Evolutionary conservation across 768 basidiomycete species (phyloP), one percentile per base, ranked within the genome.

Genomic region (Mycena maculata): DNA sequence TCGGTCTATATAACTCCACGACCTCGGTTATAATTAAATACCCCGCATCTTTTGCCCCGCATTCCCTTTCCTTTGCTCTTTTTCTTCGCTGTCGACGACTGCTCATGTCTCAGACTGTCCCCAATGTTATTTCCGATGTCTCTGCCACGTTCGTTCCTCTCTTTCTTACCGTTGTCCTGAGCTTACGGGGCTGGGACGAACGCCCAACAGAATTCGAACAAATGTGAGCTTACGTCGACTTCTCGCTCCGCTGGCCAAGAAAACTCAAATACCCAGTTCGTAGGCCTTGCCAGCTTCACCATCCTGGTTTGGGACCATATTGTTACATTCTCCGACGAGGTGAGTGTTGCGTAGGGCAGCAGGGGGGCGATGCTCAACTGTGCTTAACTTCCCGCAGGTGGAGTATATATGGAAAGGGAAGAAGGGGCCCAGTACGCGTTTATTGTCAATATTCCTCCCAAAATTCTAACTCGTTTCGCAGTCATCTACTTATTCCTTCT

Each of bases 271-370:
- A 4, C 42, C 22, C 41, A 80, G 79, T 75, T 63, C 25, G 72
- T 82, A 20, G 80, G 77, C 31, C 71, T 82, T 30, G 75, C 71
- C 2, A 73, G 77, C 65, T 79, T 77, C 72, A 76, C 77, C 23
- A 63, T 78, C 23, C 70, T 81, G 6, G 62, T 81, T 1, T 81
- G 77, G 77, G 80, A 82, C 52, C 80, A 81, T 55, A 56, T 77
- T 23, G 54, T 81, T 28, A 77, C 80, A 1, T 74, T 81, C 27
- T 58, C 59, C 1, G 81, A 81, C 52, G 78, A 80, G 72, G 67
- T 68, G 47, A 22, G 23, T 25, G 27, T 4, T 3, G 22, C 31
- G 11, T 12, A 9, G 15, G 5, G 27, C 53, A 12, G 15, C 33
- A n/a, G 1, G 15, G n/a, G 6, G 22, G 31, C 11, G 25, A 1